These are phyloP conservation scores for Hymenoscyphus albidus DNA, from an alignment of 2,329 filamentous ascomycete genomes.

Conservation along the genomic window DNA sequence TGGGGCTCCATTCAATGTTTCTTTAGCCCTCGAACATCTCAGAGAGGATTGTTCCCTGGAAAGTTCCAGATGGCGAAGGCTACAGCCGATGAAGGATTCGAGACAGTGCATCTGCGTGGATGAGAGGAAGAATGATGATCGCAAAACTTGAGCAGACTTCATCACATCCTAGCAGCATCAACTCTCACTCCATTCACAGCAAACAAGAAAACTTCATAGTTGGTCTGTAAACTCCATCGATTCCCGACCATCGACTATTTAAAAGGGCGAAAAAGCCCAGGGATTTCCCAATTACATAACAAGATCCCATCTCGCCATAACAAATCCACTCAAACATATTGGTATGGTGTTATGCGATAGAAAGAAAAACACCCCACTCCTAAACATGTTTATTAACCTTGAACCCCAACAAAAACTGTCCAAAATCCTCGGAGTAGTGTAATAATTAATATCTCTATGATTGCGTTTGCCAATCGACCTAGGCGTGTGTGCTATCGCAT, in stretches of 20 bases:
- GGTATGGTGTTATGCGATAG: neutral
- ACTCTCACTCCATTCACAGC: too few species aligned
- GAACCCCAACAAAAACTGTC: neutral
- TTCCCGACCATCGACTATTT: conserved; percentile 3
- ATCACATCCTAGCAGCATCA: neutral
- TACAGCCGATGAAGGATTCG: too few species aligned
- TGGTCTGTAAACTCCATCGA: conserved; percentile 19
- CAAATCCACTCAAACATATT: neutral
- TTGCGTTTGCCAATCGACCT: neutral
- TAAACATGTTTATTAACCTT: neutral
- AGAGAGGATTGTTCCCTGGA: too few species aligned
- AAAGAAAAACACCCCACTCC: neutral
- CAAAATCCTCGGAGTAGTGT: neutral
- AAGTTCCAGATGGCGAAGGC: too few species aligned
- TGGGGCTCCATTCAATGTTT: too few species aligned
- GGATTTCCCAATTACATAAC: neutral
- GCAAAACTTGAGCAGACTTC: too few species aligned
- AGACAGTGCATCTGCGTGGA: too few species aligned
- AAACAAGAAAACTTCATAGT: neutral
- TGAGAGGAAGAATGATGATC: too few species aligned
- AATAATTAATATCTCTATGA: neutral
- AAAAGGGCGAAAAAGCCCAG: conserved; percentile 1
- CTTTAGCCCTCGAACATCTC: too few species aligned
- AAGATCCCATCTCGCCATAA: neutral
- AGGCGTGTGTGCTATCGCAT: neutral